phyloP scores from a whole-genome alignment of 2,329 filamentous ascomycete genomes.

The Cladophialophora psammophila region DNA sequence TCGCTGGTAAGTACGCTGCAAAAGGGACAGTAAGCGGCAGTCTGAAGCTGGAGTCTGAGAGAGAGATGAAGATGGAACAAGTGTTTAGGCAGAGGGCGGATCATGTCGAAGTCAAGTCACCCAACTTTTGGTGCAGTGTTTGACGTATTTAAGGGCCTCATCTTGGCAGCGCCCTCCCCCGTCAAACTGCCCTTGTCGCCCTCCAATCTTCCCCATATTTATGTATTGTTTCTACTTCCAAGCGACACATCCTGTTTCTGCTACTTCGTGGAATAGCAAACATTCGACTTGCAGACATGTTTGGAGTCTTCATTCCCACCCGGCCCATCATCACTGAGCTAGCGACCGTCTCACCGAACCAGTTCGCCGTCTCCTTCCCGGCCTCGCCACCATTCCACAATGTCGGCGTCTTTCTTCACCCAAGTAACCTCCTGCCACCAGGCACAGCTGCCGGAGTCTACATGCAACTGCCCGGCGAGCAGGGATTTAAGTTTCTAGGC shows the following conservation, averaged over 20 bases:
- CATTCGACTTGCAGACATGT: constrained; percentile 54
- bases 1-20: no score
- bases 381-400: constrained; percentile 68
- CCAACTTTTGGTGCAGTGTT: no score
- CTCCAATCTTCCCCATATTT: no score
- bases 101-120: no score
- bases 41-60: no score
- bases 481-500: constrained; percentile 83
- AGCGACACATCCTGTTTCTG: background rate
- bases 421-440: constrained; percentile 74
- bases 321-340: constrained; percentile 67
- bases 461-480: constrained; percentile 70
- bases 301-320: constrained; percentile 67
- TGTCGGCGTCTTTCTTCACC: constrained; percentile 87
- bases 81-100: no score
- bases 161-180: no score
- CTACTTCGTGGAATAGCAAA: background rate
- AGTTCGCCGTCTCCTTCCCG: constrained; percentile 74
- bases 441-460: constrained; percentile 89
- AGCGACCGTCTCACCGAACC: constrained; percentile 55
- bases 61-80: no score
- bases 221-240: no score
- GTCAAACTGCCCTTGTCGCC: no score
- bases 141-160: no score
- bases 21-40: no score